Percentiles rank a stretch among this genome's conserved stretches.
Conservation (phyloP, 2,329 filamentous ascomycete genomes). For the Xylariales sp. region DNA sequence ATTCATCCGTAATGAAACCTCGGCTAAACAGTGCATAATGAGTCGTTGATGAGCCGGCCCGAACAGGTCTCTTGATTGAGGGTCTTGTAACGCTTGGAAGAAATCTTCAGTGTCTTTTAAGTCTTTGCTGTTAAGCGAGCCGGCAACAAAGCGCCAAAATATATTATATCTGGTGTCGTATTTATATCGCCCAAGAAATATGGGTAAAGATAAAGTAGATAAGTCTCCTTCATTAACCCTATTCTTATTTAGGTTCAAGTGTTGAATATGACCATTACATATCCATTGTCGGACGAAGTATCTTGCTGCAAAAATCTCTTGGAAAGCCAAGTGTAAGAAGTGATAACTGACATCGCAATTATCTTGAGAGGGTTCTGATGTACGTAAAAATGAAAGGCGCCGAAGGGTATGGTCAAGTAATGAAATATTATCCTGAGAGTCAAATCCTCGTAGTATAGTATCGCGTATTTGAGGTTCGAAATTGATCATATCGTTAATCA, state of each 20-base stretch:
- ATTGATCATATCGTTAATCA: too few relatives aligned
- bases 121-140: background rate
- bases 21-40: background rate
- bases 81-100: background rate
- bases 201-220: too few relatives aligned
- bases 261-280: background rate
- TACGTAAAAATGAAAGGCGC: too few relatives aligned
- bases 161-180: background rate
- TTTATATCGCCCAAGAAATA: background rate
- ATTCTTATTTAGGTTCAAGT: background rate
- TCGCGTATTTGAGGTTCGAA: too few relatives aligned
- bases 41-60: background rate
- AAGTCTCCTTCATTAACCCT: background rate
- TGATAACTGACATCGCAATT: too few relatives aligned
- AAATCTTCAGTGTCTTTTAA: background rate
- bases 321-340: too few relatives aligned
- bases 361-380: too few relatives aligned
- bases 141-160: background rate
- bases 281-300: conserved; percentile 1
- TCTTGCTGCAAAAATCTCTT: conserved; percentile 1
- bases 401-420: too few relatives aligned
- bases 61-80: background rate
- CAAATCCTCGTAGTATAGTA: too few relatives aligned
- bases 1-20: too few relatives aligned
- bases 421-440: too few relatives aligned